Base-by-base conservation (phyloP, 2,329 filamentous ascomycete genomes). In the Neonectria faginata region DNA sequence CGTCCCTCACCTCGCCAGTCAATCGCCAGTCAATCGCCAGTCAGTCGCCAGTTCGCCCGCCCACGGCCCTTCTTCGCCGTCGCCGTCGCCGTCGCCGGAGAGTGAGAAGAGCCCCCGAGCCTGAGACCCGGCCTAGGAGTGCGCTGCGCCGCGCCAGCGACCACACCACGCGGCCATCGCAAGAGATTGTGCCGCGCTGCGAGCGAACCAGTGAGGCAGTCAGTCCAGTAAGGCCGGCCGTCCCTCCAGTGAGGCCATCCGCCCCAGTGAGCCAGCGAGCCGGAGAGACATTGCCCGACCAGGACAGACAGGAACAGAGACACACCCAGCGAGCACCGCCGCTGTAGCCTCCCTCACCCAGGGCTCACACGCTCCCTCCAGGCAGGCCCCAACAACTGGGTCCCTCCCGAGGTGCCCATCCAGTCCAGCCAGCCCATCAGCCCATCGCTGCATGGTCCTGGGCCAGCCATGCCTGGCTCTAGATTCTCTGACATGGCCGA, bases 401-500 rank as follows among this genome's bases (percentile, higher is more conserved):
- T 56, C 64, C 67, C 54, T 65, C 59, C 36, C 53, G 62, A 59
- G 67, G 68, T 65, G 62, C 60, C 64, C 67, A 65, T 69, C 67
- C 36, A 55, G 39, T 69, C 67, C 36, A 52, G 39, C 53, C 36
- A 52, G 39, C 53, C 64, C 64, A 74, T 74, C 73, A 71, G 69
- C 67, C 73, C 73, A 74, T 73, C 67, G 64, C 65, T 70, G 71
- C 73, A 74, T 74, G 71, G 73, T 74, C 58, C 69, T 68, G 67
- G 67, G 62, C 62, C 68, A 58, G 69, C 66, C 70, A 73, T 73
- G 69, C 73, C 73, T 66, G 67, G 71, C 70, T 74, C 71, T 61
- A 67, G 65, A 58, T 73, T 69, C 67, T 71, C 68, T 68, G 71
- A 70, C 69, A 81, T 82, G 80, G 75, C 79, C 63, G 77, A 80